A percentile compares a stretch with the other conserved stretches of the same genome.
These are phyloP conservation scores for Wickerhamomyces sp. DNA, from an alignment of 1,139 yeast species.

Conservation along the genomic window DNA sequence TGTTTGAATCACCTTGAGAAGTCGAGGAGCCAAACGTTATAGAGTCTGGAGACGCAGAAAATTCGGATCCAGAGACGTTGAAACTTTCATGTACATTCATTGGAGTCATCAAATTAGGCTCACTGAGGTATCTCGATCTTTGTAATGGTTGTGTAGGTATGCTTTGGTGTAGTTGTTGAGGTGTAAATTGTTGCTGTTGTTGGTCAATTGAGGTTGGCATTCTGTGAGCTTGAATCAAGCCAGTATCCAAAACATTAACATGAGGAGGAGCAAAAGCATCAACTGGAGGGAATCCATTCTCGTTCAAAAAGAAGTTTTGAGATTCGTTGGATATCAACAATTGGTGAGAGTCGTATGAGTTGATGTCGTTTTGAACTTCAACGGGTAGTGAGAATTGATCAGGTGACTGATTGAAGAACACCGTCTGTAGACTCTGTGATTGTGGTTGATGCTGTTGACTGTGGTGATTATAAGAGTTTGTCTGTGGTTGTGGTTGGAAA, in stretches of 20 bases:
- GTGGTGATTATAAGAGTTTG: background rate
- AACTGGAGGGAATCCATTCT: constrained; percentile 4
- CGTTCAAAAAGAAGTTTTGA: background rate
- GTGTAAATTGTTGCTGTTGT: background rate
- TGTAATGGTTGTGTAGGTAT: constrained; percentile 4
- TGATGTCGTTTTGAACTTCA: background rate
- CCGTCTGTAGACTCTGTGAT: background rate
- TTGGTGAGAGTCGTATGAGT: background rate
- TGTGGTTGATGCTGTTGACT: constrained; percentile 1
- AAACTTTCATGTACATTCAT: background rate
- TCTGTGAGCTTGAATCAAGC: too few species aligned
- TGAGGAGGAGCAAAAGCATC: constrained; percentile 7
- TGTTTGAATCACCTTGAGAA: constrained; percentile 3
- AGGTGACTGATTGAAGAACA: background rate
- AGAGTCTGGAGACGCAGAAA: constrained; percentile 16
- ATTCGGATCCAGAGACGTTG: constrained; percentile 4
- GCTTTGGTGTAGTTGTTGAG: constrained; percentile 1
- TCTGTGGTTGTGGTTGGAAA: background rate
- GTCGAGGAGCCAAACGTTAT: constrained; percentile 3
- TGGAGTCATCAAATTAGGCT: constrained; percentile 9
- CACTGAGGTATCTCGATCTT: constrained; percentile 12
- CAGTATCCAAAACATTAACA: background rate
- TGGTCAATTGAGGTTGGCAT: background rate
- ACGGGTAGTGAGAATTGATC: background rate
- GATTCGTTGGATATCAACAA: background rate